Percentiles rank a stretch among this genome's conserved stretches.
Conservation (phyloP, 345 rosid species). For the Boechera stricta region DNA sequence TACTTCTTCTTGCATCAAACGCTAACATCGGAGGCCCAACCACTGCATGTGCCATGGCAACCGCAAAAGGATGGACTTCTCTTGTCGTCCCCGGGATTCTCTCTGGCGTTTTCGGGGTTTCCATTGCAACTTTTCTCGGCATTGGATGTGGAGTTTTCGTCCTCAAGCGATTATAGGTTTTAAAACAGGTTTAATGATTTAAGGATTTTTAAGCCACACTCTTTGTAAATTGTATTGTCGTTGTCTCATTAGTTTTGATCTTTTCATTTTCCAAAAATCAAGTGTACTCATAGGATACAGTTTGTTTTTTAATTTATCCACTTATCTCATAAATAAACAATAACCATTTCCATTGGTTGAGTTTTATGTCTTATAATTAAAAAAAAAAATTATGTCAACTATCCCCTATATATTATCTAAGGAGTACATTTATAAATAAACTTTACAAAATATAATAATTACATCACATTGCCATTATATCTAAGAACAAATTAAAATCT, state of each 20-base stretch:
- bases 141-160: conserved; percentile 68
- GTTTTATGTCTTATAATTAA: neutral
- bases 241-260: neutral
- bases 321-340: conserved; percentile 14
- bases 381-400: too few relatives aligned
- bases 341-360: conserved; percentile 15
- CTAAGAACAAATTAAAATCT: too few relatives aligned
- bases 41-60: conserved; percentile 88
- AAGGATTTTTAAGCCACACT: conserved; percentile 4
- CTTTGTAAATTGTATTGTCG: conserved; percentile 6
- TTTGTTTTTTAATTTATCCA: neutral
- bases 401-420: too few relatives aligned
- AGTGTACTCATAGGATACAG: neutral
- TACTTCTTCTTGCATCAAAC: conserved; percentile 74
- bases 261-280: neutral
- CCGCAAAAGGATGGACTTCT: conserved; percentile 78
- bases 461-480: too few relatives aligned
- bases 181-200: neutral
- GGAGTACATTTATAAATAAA: too few relatives aligned
- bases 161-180: conserved; percentile 57
- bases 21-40: conserved; percentile 93
- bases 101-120: conserved; percentile 68
- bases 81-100: conserved; percentile 81
- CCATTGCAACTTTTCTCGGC: conserved; percentile 83
- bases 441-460: too few relatives aligned